Base-by-base conservation (phyloP, 306 rosid species). In the Lathyrus oleraceus region DNA sequence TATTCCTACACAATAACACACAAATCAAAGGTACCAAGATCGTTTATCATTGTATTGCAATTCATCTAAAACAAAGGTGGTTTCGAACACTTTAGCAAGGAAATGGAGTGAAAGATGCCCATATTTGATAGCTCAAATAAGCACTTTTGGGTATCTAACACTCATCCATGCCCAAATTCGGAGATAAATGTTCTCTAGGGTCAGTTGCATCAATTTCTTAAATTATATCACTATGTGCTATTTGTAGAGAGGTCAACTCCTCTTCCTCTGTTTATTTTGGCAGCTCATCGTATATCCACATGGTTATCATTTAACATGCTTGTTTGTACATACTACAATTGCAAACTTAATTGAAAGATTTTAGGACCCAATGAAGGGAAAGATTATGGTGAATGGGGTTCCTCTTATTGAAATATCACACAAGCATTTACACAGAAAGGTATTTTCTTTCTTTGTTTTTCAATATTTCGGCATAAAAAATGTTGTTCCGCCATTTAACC, bases 311-410 rank as follows among this genome's bases (percentile, higher is more conserved):
- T 53, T 30, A 30, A 30, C 36, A 30, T 5, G 36, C 6, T 69
- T 61, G 8, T 71, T 69, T 72, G 61, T 79, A 87, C 91, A 91
- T 95, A 91, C 90, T 35, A 91, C 97, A 67, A 91, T 91, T 61
- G 97, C 97, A 47, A 88, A 91, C 84, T 84, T 91, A 53, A 91
- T 91, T 48, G 95, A 91, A 79, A 88, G 97, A 73, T 91, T 91
- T 81, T 91, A 88, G 56, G 95, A 91, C 79, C 97, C 97, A 21
- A 71, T 74, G 70, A 79, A 86, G 73, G 97, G 97, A 48, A 87
- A 70, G 61, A 86, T 91, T 67, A 32, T 78, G 69, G 69, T 91
- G 66, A 91, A 91, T 67, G 92, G 95, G 47, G 83, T 88, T 81
- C 89, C 92, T 43, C 78, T 91, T 48, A 84, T 80, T 19, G 95